Evolutionary conservation across 306 rosid species (phyloP), one percentile per base, ranked within the genome.

Genomic region (Amphicarpaea edgeworthii): DNA sequence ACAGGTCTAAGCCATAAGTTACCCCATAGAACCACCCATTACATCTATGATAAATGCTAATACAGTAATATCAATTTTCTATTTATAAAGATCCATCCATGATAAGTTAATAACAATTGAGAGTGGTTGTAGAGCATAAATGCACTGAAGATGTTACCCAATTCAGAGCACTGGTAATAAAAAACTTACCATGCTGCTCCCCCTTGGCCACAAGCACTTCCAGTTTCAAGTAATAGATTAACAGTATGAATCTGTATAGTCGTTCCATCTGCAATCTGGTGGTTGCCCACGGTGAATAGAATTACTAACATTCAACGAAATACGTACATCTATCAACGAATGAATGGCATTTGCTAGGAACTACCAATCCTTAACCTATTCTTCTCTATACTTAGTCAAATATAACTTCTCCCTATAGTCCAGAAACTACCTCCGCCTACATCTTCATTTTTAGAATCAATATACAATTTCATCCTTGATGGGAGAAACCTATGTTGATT

Each of bases 201-300:
- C 80, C 86, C 98, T 86, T 87, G 83, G 51, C 68, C 28, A 70
- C 84, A 75, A 76, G 87, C 87, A 78, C 97, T 85, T 60, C 97
- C 96, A 82, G 98, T 92, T 92, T 94, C 98, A 79, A 94, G 95
- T 68, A 92, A 79, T 66, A 94, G 80, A 86, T 94, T 94, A 79
- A 94, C 97, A 34, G 91, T 86, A 40, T 38, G 85, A 83, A 94
- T 87, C 84, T 88, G 96, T 85, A 94, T 32, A 60, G 98, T 94
- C 98, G 92, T 94, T 78, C 98, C 98, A 89, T 94, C 98, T 77
- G 98, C 95, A 86, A 92, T 87, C 98, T 94, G 90, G 85, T 47
- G 51, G 61, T 37, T 77, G 21, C 5, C 80, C 76, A 70, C 19
- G 47, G 77, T 83, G 72, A 85, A 67, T 32, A 41, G 57, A 81